A percentile compares a stretch with the other conserved stretches of the same genome.
These are phyloP conservation scores for Niebla homalea DNA, from an alignment of 495 filamentous ascomycete genomes.

Conservation along the genomic window DNA sequence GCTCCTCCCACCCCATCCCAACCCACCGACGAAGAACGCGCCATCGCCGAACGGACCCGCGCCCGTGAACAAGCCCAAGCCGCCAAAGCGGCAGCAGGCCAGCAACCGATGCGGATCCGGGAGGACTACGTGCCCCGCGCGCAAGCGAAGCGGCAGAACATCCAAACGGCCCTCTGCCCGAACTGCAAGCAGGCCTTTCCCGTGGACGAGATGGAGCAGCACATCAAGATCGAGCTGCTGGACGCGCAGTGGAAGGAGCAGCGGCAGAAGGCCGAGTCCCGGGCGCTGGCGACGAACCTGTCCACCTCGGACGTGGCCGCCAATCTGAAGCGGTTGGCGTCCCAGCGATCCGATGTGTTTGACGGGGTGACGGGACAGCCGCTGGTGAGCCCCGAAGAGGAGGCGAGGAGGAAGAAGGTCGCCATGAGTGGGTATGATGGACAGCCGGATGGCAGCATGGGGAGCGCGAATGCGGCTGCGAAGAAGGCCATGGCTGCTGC, in stretches of 20 bases:
- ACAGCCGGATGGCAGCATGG: constrained; percentile 16
- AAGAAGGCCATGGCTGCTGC: constrained; percentile 7
- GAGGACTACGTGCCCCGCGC: constrained; percentile 84
- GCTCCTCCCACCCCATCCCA: constrained; percentile 24
- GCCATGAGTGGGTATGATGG: constrained; percentile 51
- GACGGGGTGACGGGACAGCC: constrained; percentile 57
- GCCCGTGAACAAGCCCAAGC: constrained; percentile 60
- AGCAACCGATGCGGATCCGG: constrained; percentile 78
- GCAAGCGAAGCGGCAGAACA: constrained; percentile 49
- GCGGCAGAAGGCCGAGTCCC: constrained; percentile 70
- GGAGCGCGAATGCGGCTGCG: constrained; percentile 8
- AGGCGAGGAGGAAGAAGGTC: constrained; percentile 59
- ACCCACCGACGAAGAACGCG: constrained; percentile 54
- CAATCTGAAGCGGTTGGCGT: constrained; percentile 94
- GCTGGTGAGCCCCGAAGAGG: constrained; percentile 55
- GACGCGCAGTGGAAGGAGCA: constrained; percentile 96
- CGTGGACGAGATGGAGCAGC: constrained; percentile 72
- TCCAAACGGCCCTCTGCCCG: constrained; percentile 68
- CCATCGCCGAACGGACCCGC: constrained; percentile 53
- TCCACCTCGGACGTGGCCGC: constrained; percentile 77
- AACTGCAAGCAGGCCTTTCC: constrained; percentile 89
- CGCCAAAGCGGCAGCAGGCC: constrained; percentile 62
- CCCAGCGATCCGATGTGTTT: constrained; percentile 82
- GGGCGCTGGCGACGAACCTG: constrained; percentile 77
- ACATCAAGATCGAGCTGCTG: constrained; percentile 92